A percentile compares a stretch with the other conserved stretches of the same genome.
Conservation (phyloP, 805 yeast genomes). For the Candida taoyuanica region DNA sequence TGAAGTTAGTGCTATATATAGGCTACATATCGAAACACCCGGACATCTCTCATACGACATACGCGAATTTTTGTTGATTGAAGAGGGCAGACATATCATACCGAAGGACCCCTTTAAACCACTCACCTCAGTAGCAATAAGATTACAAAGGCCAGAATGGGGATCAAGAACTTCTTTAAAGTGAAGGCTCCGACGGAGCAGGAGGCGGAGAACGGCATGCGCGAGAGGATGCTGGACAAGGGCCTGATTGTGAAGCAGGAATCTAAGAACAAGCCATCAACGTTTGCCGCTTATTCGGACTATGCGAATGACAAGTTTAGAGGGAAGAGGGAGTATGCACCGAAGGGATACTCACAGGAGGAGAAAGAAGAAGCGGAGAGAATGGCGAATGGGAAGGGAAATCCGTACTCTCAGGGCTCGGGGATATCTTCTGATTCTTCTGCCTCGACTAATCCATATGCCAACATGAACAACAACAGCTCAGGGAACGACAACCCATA, state of each 20-base stretch:
- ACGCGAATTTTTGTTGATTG: too few species aligned
- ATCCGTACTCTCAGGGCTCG: slow-evolving; percentile 6
- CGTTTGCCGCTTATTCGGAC: slow-evolving; percentile 43
- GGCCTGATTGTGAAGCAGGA: slow-evolving; percentile 39
- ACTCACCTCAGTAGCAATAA: too few species aligned
- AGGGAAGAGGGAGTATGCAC: slow-evolving; percentile 33
- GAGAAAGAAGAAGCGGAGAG: slow-evolving; percentile 19
- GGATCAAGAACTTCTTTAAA: slow-evolving; percentile 42
- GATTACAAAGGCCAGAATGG: slow-evolving; percentile 34
- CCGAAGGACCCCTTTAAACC: too few species aligned
- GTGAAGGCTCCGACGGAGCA: slow-evolving; percentile 43
- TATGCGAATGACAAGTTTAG: slow-evolving; percentile 39
- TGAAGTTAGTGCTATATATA: too few species aligned
- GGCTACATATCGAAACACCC: too few species aligned
- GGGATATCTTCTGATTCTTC: background rate
- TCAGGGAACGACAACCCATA: slow-evolving; percentile 10
- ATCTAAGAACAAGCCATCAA: slow-evolving; percentile 32
- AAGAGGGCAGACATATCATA: too few species aligned
- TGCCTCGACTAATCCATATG: slow-evolving; percentile 15
- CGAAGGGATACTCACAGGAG: slow-evolving; percentile 34
- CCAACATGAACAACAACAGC: slow-evolving; percentile 3
- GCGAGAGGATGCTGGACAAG: slow-evolving; percentile 37
- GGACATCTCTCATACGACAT: too few species aligned
- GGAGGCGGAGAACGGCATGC: slow-evolving; percentile 36
- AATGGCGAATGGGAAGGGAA: slow-evolving; percentile 1